Conservation (phyloP, 2,329 filamentous ascomycete species). For the Aspergillus persii region DNA sequence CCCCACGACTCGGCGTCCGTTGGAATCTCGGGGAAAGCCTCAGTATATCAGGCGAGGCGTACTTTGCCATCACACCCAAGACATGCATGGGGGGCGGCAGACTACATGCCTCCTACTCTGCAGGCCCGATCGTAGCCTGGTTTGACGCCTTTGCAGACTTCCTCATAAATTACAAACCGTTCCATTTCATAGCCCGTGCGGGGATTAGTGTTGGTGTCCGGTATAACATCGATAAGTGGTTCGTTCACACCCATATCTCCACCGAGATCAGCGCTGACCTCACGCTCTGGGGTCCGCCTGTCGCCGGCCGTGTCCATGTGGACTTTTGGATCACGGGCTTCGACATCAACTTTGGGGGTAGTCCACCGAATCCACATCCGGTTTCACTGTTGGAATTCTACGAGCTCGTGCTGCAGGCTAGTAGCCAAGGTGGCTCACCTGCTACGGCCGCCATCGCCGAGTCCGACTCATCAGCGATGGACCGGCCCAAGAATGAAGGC, state of each 20-base stretch:
- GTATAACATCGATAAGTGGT: background rate
- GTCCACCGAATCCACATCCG: background rate
- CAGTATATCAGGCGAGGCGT: conserved; percentile 41
- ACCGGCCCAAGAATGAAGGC: background rate
- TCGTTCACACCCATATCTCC: conserved; percentile 9
- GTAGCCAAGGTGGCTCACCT: no score
- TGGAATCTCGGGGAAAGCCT: conserved; percentile 35
- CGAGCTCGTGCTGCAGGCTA: background rate
- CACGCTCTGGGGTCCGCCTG: conserved; percentile 23
- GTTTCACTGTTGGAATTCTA: background rate
- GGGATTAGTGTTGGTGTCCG: conserved; percentile 24
- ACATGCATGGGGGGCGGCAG: conserved; percentile 43
- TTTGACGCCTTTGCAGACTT: conserved; percentile 45
- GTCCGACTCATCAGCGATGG: no score
- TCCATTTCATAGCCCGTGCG: conserved; percentile 33
- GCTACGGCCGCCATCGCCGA: no score
- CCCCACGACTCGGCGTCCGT: conserved; percentile 39
- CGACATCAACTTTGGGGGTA: conserved; percentile 22
- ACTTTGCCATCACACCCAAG: conserved; percentile 49
- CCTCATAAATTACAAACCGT: conserved; percentile 43
- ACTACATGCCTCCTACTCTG: conserved; percentile 28
- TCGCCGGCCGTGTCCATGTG: conserved; percentile 21
- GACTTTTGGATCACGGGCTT: conserved; percentile 25
- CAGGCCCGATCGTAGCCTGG: conserved; percentile 37
- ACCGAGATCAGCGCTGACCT: conserved; percentile 21